Conservation (phyloP, 768 basidiomycete species). For the Boletus eberwhitei region DNA sequence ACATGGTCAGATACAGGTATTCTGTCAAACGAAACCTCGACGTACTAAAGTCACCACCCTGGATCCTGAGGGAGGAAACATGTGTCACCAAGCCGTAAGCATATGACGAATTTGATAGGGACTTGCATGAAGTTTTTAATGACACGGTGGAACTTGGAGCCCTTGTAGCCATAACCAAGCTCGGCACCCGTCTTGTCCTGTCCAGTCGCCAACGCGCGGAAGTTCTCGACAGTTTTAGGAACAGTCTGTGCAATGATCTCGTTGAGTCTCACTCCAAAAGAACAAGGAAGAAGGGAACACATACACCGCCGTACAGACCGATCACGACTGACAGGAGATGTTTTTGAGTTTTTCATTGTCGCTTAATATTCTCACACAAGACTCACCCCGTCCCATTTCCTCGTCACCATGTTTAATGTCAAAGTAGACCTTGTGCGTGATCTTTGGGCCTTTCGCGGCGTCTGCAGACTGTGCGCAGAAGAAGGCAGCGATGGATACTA, state of each 20-base stretch:
- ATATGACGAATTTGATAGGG: background rate
- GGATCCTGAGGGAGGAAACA: constrained; percentile 59
- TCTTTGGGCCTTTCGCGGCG: constrained; percentile 81
- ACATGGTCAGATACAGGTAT: constrained; percentile 15
- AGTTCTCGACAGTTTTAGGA: constrained; percentile 96
- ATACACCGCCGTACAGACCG: constrained; percentile 87
- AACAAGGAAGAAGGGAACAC: constrained; percentile 18
- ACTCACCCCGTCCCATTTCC: constrained; percentile 74
- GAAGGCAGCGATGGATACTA: constrained; percentile 62
- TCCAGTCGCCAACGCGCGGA: constrained; percentile 88
- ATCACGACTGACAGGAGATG: constrained; percentile 56
- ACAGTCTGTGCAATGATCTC: constrained; percentile 57
- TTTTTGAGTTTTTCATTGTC: constrained; percentile 2
- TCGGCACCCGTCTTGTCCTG: constrained; percentile 60
- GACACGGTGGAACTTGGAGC: constrained; percentile 94
- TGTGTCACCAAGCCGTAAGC: background rate
- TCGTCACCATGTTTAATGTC: constrained; percentile 92
- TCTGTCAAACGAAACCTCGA: constrained; percentile 19
- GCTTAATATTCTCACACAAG: background rate
- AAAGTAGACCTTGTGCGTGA: constrained; percentile 93
- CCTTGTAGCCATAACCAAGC: constrained; percentile 89
- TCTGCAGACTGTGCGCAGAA: constrained; percentile 72
- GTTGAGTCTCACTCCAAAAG: background rate
- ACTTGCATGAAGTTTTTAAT: constrained; percentile 89
- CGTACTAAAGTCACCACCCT: constrained; percentile 97